phyloP scores from a whole-genome alignment of 208 protist species.

The Leptomonas pyrrhocoris region DNA sequence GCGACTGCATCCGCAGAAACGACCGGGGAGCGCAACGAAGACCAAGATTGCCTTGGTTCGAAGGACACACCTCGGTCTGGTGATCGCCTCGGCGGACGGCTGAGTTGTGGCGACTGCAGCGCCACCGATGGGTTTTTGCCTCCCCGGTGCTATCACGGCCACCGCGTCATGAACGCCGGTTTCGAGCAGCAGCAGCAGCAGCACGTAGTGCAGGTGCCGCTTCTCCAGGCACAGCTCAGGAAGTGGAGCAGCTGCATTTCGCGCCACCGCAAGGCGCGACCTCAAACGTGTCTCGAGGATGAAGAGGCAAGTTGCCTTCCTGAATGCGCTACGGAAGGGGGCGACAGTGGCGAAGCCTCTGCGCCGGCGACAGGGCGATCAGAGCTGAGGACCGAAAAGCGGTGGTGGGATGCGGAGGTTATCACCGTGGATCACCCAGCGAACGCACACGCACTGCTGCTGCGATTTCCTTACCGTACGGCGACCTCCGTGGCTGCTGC shows the following conservation, averaged over 20 bases:
- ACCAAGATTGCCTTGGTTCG: not conserved
- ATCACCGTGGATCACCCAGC: constrained; percentile 87
- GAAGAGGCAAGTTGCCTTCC: not conserved
- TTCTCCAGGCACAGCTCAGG: constrained; percentile 23
- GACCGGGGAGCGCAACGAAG: not conserved
- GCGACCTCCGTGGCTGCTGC: not conserved
- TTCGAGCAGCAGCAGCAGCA: constrained; percentile 2
- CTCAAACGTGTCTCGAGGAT: not conserved
- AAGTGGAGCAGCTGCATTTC: constrained; percentile 33
- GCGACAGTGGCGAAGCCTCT: not conserved
- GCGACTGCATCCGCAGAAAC: not conserved
- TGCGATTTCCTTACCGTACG: constrained; percentile 66
- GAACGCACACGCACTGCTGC: constrained; percentile 82
- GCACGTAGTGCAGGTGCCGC: constrained; percentile 30
- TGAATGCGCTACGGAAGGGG: not conserved
- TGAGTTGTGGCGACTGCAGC: not conserved
- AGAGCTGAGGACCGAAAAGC: not conserved
- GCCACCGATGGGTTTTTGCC: not conserved
- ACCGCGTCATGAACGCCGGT: not conserved
- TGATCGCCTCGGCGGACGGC: not conserved
- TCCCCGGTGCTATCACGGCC: not conserved
- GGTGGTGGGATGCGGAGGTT: constrained; percentile 69
- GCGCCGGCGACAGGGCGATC: not conserved
- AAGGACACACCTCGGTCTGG: not conserved
- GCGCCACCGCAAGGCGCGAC: not conserved